Conservation (phyloP, 192 early-diverging fungal species). For the Lobulomyces angularis region DNA sequence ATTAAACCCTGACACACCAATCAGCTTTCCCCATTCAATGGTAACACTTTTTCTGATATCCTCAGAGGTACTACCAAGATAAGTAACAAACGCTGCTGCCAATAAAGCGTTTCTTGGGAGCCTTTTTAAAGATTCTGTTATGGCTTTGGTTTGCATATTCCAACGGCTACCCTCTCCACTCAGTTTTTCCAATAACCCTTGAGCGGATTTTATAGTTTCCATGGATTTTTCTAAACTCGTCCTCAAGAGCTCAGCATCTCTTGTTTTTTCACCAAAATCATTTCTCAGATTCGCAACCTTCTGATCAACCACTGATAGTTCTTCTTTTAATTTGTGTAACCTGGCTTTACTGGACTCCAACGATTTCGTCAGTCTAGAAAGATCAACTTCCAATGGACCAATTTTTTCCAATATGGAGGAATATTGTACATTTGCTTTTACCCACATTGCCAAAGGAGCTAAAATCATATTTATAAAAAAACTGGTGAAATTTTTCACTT, state of each 20-base stretch:
- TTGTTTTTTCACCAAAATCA: constrained; percentile 37
- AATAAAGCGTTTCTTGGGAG: constrained; percentile 32
- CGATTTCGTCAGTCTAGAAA: constrained; percentile 24
- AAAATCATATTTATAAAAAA: too few species aligned
- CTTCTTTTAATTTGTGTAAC: constrained; percentile 29
- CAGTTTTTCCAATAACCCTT: constrained; percentile 40
- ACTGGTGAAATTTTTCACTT: too few species aligned
- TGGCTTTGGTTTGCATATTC: constrained; percentile 29
- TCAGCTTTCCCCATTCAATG: constrained; percentile 21
- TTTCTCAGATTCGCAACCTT: constrained; percentile 31
- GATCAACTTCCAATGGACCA: constrained; percentile 33
- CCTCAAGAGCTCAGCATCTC: constrained; percentile 41
- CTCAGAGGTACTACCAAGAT: constrained; percentile 31
- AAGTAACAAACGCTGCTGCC: constrained; percentile 34
- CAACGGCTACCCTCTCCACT: constrained; percentile 44
- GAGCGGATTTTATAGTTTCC: constrained; percentile 29
- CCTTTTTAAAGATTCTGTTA: constrained; percentile 14
- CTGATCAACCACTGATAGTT: constrained; percentile 35
- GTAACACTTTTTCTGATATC: constrained; percentile 19
- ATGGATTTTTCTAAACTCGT: constrained; percentile 28
- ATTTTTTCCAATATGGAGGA: constrained; percentile 40
- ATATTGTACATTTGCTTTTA: constrained; percentile 50
- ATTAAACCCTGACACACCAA: constrained; percentile 17
- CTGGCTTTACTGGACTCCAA: constrained; percentile 29
- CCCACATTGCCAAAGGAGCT: constrained; percentile 49